Conservation (phyloP, 257 asterid genomes). For the Nemophila menziesii region DNA sequence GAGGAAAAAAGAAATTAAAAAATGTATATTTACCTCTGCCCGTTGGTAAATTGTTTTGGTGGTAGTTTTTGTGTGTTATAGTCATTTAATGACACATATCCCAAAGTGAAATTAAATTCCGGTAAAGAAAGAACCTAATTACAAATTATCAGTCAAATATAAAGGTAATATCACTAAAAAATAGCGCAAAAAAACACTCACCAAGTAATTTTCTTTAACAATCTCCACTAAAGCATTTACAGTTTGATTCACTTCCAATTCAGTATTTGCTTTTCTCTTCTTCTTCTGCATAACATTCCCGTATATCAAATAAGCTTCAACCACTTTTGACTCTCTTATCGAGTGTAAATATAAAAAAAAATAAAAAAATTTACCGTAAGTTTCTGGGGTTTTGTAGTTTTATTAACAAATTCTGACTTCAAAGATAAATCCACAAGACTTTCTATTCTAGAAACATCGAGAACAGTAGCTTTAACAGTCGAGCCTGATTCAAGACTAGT, state of each 20-base stretch:
- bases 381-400: conserved; percentile 23
- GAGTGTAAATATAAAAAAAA: conserved; percentile 2
- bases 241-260: conserved; percentile 62
- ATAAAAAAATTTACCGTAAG: conserved; percentile 42
- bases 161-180: conserved; percentile 7
- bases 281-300: conserved; percentile 52
- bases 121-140: conserved; percentile 85
- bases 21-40: conserved; percentile 54
- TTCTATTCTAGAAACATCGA: conserved; percentile 79
- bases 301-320: not conserved
- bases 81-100: conserved; percentile 71
- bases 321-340: not conserved
- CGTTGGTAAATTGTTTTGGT: conserved; percentile 42
- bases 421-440: conserved; percentile 81
- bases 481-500: conserved; percentile 37
- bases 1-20: not conserved
- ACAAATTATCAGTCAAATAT: not conserved
- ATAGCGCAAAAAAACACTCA: conserved; percentile 14
- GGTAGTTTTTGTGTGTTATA: conserved; percentile 80
- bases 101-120: conserved; percentile 41
- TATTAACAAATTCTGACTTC: conserved; percentile 53
- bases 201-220: conserved; percentile 89
- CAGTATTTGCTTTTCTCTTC: conserved; percentile 43
- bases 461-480: conserved; percentile 57
- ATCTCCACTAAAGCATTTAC: conserved; percentile 71